These are phyloP conservation scores for Trichoderma afroharzianum DNA, from an alignment of 2,329 filamentous ascomycete genomes.

Conservation along the genomic window DNA sequence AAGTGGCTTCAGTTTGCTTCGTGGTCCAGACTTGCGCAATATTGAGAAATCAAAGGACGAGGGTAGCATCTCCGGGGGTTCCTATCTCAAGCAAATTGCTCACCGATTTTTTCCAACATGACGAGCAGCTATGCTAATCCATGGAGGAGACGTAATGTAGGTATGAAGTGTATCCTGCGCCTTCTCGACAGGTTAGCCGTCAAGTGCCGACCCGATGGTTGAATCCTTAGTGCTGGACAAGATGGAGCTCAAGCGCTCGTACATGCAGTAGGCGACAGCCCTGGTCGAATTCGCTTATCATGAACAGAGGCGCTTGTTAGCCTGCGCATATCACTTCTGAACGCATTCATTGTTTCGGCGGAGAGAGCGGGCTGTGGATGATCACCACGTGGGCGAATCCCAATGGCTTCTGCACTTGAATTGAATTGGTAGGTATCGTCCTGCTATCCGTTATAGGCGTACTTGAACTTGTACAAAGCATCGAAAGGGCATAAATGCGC, in stretches of 20 bases:
- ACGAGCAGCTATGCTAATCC: background rate
- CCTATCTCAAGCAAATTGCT: background rate
- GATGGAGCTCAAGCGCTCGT: background rate
- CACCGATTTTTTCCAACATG: background rate
- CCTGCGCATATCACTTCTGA: background rate
- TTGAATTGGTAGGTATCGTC: background rate
- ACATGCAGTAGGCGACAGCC: background rate
- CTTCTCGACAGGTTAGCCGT: background rate
- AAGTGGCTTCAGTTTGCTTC: background rate
- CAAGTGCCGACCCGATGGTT: background rate
- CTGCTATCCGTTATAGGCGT: too few relatives aligned
- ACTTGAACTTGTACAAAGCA: background rate
- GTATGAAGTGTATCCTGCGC: background rate
- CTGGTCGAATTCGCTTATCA: background rate
- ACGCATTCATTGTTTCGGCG: conserved; percentile 1
- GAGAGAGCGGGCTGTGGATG: background rate
- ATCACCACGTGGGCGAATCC: conserved; percentile 6
- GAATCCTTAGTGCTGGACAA: background rate
- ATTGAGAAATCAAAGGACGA: background rate
- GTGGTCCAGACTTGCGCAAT: background rate
- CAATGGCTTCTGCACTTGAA: background rate
- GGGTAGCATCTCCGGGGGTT: background rate
- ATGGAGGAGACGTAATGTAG: background rate
- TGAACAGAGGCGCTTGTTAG: background rate
- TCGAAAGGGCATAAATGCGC: background rate